Percentiles rank a stretch among this genome's conserved stretches.
phyloP scores from a whole-genome alignment of 1,139 yeast species.

The Hyphopichia buzzinii region DNA sequence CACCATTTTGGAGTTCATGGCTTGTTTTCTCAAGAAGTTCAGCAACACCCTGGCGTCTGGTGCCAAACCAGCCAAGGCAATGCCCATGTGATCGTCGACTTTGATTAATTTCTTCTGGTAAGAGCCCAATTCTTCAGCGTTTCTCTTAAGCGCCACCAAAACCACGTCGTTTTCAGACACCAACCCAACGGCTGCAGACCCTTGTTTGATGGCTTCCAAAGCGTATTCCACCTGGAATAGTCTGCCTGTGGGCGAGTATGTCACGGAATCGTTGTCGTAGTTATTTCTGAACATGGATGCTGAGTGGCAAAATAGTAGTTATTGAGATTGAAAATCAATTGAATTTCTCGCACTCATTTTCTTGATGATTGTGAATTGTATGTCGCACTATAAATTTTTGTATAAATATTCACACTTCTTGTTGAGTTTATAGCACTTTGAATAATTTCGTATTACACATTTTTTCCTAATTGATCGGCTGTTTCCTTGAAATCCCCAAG shows the following conservation, averaged over 20 bases:
- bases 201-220: constrained; percentile 95
- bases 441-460: too few species aligned
- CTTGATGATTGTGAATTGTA: too few species aligned
- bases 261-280: constrained; percentile 96
- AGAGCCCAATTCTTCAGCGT: constrained; percentile 95
- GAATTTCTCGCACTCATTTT: too few species aligned
- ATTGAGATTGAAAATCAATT: too few species aligned
- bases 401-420: too few species aligned
- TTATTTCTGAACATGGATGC: constrained; percentile 83
- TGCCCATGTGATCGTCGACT: constrained; percentile 90
- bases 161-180: constrained; percentile 86
- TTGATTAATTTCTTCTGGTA: constrained; percentile 91
- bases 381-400: too few species aligned
- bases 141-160: constrained; percentile 88
- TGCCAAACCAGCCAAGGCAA: constrained; percentile 95
- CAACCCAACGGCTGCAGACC: constrained; percentile 94
- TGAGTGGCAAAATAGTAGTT: background rate
- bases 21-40: constrained; percentile 85
- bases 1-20: constrained; percentile 82
- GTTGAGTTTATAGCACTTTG: too few species aligned
- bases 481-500: too few species aligned
- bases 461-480: too few species aligned
- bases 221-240: constrained; percentile 96
- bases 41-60: constrained; percentile 96
- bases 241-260: constrained; percentile 96